Conservation (phyloP, 371 early-diverging fungal species). For the Entomophthora muscae region DNA sequence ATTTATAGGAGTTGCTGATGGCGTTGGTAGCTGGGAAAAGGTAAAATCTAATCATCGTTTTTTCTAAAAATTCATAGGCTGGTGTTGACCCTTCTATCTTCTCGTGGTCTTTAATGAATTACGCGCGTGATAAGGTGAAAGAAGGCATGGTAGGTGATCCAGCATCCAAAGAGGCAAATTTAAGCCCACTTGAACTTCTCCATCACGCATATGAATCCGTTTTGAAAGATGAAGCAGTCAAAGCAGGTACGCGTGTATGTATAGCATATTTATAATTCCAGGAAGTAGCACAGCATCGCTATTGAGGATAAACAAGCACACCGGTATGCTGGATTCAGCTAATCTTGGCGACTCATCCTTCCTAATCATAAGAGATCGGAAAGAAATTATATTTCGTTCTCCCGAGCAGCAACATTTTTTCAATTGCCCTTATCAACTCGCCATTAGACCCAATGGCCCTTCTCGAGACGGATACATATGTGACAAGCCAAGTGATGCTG, state of each 20-base stretch:
- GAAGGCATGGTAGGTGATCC: constrained; percentile 17
- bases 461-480: not conserved
- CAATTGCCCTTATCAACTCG: constrained; percentile 52
- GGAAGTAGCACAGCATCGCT: constrained; percentile 47
- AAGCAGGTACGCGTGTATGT: constrained; percentile 18
- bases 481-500: constrained; percentile 26
- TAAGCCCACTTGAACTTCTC: constrained; percentile 27
- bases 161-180: not conserved
- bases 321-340: constrained; percentile 35
- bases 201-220: constrained; percentile 34
- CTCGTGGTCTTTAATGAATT: constrained; percentile 31
- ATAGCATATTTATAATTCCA: constrained; percentile 1
- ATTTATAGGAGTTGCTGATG: constrained; percentile 7
- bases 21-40: constrained; percentile 8
- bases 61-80: not conserved
- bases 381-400: constrained; percentile 36
- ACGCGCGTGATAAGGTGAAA: constrained; percentile 30
- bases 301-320: constrained; percentile 32
- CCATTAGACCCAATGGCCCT: constrained; percentile 26
- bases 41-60: not conserved
- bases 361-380: constrained; percentile 30
- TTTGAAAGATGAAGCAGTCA: constrained; percentile 28
- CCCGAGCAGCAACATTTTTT: constrained; percentile 50
- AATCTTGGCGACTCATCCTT: constrained; percentile 46
- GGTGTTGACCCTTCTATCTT: constrained; percentile 5